A percentile compares a stretch with the other conserved stretches of the same genome.
phyloP scores from a whole-genome alignment of 2,329 filamentous ascomycete species.

The Coniochaeta prunicola region DNA sequence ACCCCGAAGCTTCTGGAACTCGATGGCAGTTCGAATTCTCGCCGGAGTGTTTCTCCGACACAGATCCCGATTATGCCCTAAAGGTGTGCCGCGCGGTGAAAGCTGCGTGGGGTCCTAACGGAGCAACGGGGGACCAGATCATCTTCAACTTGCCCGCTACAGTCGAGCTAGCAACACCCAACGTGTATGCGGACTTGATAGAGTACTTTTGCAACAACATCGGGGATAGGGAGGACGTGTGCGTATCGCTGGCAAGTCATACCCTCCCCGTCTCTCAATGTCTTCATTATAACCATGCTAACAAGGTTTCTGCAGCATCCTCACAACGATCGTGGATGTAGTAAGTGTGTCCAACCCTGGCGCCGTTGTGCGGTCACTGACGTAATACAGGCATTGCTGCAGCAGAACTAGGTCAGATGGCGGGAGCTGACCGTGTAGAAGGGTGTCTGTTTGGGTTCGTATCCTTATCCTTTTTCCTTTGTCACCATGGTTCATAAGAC shows the following conservation, averaged over 20 bases:
- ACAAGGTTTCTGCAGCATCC: slow-evolving; percentile 36
- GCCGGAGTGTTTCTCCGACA: slow-evolving; percentile 87
- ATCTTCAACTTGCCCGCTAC: slow-evolving; percentile 97
- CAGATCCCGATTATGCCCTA: slow-evolving; percentile 73
- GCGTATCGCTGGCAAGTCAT: slow-evolving; percentile 57
- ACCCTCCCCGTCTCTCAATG: background rate
- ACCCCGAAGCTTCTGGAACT: slow-evolving; percentile 48
- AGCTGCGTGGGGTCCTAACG: slow-evolving; percentile 78
- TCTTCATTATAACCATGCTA: background rate
- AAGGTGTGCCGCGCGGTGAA: slow-evolving; percentile 89
- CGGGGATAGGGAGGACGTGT: slow-evolving; percentile 75
- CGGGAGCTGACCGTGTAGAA: slow-evolving; percentile 88
- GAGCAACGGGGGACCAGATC: slow-evolving; percentile 58
- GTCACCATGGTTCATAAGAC: background rate
- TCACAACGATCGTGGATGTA: background rate
- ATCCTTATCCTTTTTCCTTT: background rate
- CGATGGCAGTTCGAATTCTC: slow-evolving; percentile 78
- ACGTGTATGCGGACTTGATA: slow-evolving; percentile 92
- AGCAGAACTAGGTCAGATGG: slow-evolving; percentile 91
- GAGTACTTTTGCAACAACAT: slow-evolving; percentile 92
- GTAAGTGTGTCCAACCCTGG: too few species aligned
- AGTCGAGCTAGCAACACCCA: slow-evolving; percentile 90
- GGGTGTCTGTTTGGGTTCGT: slow-evolving; percentile 68
- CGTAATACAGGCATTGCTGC: slow-evolving; percentile 60
- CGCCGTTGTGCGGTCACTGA: too few species aligned